These are phyloP conservation scores for Suhomyces kunorum DNA, from an alignment of 1,139 yeast species.

Conservation along the genomic window DNA sequence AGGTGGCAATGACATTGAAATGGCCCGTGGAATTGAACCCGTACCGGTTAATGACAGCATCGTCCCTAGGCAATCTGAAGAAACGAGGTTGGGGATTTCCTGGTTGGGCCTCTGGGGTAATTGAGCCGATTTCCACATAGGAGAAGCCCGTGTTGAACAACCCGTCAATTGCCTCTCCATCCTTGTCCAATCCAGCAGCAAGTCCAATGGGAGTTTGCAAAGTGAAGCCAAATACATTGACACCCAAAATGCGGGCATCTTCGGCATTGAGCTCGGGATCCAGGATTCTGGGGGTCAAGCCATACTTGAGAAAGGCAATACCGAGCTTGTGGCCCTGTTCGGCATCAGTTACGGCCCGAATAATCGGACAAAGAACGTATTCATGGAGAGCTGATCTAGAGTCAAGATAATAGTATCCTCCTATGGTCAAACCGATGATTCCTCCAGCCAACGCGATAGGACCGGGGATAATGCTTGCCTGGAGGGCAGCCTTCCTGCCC, in stretches of 20 bases:
- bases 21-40: constrained; percentile 96
- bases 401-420: constrained; percentile 57
- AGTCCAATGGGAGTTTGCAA: constrained; percentile 81
- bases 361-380: constrained; percentile 72
- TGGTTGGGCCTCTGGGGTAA: constrained; percentile 90
- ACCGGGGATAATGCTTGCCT: constrained; percentile 32
- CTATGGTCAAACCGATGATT: constrained; percentile 29
- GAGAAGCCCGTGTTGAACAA: constrained; percentile 79
- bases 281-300: constrained; percentile 62
- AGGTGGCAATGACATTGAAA: constrained; percentile 63
- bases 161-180: constrained; percentile 90
- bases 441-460: constrained; percentile 28
- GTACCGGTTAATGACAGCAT: constrained; percentile 89
- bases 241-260: constrained; percentile 56
- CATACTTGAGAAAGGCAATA: constrained; percentile 65
- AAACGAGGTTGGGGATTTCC: constrained; percentile 93
- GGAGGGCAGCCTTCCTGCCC: constrained; percentile 8
- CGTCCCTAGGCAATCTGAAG: constrained; percentile 80
- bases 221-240: constrained; percentile 61
- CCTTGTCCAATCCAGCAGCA: constrained; percentile 95
- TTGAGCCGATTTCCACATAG: constrained; percentile 89
- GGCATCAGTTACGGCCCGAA: constrained; percentile 72
- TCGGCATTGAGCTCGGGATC: constrained; percentile 41
- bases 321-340: constrained; percentile 85
- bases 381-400: constrained; percentile 84